Conservation (phyloP, 306 rosid genomes). For the Amphicarpaea edgeworthii region DNA sequence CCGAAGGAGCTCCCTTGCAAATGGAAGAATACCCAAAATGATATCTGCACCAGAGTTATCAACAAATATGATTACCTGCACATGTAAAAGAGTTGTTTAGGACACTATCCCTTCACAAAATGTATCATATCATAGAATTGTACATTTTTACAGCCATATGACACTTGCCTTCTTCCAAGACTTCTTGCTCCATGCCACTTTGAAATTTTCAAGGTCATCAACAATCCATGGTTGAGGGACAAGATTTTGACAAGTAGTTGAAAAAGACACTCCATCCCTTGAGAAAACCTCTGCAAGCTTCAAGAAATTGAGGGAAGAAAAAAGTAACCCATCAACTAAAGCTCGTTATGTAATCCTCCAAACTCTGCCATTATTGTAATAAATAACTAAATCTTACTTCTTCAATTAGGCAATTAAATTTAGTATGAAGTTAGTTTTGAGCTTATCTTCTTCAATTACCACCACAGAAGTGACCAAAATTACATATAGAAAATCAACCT, state of each 20-base stretch:
- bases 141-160: background rate
- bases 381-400: conserved; percentile 9
- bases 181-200: conserved; percentile 75
- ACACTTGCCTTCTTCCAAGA: conserved; percentile 85
- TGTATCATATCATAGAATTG: conserved; percentile 19
- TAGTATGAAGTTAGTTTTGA: background rate
- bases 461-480: conserved; percentile 15
- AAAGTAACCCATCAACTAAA: conserved; percentile 28
- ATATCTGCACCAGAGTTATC: conserved; percentile 99
- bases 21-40: conserved; percentile 91
- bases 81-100: conserved; percentile 43
- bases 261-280: conserved; percentile 90
- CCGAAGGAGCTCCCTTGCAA: conserved; percentile 93
- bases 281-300: conserved; percentile 96
- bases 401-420: conserved; percentile 18
- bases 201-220: conserved; percentile 89
- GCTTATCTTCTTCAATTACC: conserved; percentile 14
- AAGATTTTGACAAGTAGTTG: conserved; percentile 81
- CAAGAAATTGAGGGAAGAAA: conserved; percentile 52
- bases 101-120: conserved; percentile 22
- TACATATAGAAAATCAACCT: conserved; percentile 39
- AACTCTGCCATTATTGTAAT: conserved; percentile 25
- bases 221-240: conserved; percentile 93
- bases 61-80: conserved; percentile 91
- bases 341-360: conserved; percentile 24